Conservation (phyloP, 257 asterid genomes). For the Primulina huaijiensis region DNA sequence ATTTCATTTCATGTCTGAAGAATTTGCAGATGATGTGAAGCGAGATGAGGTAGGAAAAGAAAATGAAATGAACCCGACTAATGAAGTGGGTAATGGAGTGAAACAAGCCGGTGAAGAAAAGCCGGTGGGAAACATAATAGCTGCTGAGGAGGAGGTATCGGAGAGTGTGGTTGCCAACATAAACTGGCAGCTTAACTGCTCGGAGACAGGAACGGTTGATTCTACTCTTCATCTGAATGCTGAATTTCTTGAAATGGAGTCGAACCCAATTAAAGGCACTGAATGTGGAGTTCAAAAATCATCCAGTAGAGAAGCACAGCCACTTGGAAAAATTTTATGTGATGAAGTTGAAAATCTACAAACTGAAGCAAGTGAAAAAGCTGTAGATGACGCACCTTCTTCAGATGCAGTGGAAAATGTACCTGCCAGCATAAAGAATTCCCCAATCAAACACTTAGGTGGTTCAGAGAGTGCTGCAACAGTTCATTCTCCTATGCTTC, state of each 20-base stretch:
- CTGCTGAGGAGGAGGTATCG: constrained; percentile 13
- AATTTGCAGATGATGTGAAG: neutral
- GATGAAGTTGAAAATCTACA: too few species aligned
- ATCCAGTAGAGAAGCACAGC: too few species aligned
- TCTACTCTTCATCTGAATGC: neutral
- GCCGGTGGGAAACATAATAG: neutral
- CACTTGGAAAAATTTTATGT: too few species aligned
- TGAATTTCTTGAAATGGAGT: neutral
- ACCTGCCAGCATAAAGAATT: neutral
- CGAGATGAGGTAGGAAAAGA: constrained; percentile 12
- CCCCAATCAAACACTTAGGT: constrained; percentile 4
- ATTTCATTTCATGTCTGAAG: neutral
- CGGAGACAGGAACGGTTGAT: neutral
- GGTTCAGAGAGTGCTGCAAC: neutral
- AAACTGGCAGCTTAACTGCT: neutral
- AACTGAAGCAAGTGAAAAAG: too few species aligned
- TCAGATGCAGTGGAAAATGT: too few species aligned
- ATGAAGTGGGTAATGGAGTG: neutral
- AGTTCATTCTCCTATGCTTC: neutral
- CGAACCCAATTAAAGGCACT: neutral
- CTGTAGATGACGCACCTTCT: too few species aligned
- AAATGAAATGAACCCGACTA: neutral
- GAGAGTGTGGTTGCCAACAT: neutral
- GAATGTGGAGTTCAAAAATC: neutral
- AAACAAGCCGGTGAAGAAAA: neutral